Evolutionary conservation across 768 basidiomycete species (phyloP).

Genomic region (Mycena indigotica): DNA sequence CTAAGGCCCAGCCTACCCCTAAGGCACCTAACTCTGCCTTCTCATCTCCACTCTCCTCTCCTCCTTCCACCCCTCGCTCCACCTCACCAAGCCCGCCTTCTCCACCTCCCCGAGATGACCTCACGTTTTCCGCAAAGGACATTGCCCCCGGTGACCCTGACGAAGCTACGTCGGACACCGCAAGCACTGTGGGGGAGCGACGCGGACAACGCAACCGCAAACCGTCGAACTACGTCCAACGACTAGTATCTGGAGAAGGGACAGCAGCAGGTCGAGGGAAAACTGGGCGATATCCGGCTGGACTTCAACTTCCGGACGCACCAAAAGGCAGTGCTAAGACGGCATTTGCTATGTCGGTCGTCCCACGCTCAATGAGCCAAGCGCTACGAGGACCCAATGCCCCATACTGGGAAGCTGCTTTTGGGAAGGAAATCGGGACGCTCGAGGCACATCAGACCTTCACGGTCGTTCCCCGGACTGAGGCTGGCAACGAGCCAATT

Average conservation of each 20-base stretch:
- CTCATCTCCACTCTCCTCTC: too few relatives aligned
- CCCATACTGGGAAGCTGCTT: constrained; percentile 28
- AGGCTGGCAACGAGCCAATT: background rate
- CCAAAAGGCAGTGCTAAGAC: background rate
- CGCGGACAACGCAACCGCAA: constrained; percentile 4
- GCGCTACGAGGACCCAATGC: constrained; percentile 26
- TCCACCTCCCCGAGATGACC: background rate
- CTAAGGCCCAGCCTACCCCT: too few relatives aligned
- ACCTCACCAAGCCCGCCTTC: background rate
- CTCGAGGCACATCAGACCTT: constrained; percentile 30
- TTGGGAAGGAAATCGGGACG: constrained; percentile 23
- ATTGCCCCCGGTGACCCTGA: constrained; percentile 8
- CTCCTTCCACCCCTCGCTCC: background rate
- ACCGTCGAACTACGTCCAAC: constrained; percentile 10
- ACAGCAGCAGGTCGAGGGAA: background rate
- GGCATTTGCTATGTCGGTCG: constrained; percentile 1
- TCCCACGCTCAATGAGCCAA: constrained; percentile 20
- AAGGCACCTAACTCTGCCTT: too few relatives aligned
- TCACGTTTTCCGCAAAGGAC: constrained; percentile 7
- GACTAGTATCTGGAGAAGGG: constrained; percentile 8
- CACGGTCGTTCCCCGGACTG: constrained; percentile 19
- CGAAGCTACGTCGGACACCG: constrained; percentile 1
- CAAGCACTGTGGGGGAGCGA: constrained; percentile 12
- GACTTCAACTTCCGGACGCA: constrained; percentile 8
- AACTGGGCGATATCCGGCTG: background rate